Evolutionary conservation across 129 eudicot genomes (phyloP).

Genomic region (Rutidosis leptorrhynchoides): DNA sequence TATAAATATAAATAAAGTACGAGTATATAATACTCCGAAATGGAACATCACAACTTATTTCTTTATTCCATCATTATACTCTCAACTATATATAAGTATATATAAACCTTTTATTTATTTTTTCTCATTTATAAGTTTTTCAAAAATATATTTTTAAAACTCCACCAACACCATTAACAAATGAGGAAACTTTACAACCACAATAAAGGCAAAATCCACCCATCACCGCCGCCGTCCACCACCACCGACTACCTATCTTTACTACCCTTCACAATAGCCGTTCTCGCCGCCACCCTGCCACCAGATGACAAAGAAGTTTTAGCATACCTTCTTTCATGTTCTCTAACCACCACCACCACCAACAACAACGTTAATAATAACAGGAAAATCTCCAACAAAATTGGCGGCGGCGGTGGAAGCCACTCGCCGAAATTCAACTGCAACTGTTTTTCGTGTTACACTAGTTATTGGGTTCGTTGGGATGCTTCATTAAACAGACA

Average conservation of each 20-base stretch:
- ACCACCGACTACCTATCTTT: conserved; percentile 36
- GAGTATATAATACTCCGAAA: too few species aligned
- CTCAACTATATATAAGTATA: neutral
- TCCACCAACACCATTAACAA: conserved; percentile 28
- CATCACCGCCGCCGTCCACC: conserved; percentile 49
- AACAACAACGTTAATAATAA: conserved; percentile 8
- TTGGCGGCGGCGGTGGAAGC: conserved; percentile 16
- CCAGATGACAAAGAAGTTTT: conserved; percentile 57
- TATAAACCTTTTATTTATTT: neutral
- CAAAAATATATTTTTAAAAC: neutral
- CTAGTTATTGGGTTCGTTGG: conserved; percentile 74
- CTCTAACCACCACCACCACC: conserved; percentile 27
- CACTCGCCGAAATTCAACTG: conserved; percentile 52
- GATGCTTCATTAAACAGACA: conserved; percentile 67
- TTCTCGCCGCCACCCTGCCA: conserved; percentile 53
- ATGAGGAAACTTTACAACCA: conserved; percentile 72
- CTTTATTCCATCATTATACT: conserved; percentile 19
- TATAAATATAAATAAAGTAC: too few species aligned
- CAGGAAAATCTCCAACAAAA: conserved; percentile 25
- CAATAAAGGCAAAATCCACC: conserved; percentile 60
- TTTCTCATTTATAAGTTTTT: neutral
- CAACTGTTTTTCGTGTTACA: conserved; percentile 70
- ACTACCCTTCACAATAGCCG: conserved; percentile 48
- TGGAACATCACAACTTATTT: neutral
- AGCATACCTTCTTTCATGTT: conserved; percentile 68